Evolutionary conservation across 2,329 filamentous ascomycete species (phyloP).

Genomic region (Albifimbria verrucaria): DNA sequence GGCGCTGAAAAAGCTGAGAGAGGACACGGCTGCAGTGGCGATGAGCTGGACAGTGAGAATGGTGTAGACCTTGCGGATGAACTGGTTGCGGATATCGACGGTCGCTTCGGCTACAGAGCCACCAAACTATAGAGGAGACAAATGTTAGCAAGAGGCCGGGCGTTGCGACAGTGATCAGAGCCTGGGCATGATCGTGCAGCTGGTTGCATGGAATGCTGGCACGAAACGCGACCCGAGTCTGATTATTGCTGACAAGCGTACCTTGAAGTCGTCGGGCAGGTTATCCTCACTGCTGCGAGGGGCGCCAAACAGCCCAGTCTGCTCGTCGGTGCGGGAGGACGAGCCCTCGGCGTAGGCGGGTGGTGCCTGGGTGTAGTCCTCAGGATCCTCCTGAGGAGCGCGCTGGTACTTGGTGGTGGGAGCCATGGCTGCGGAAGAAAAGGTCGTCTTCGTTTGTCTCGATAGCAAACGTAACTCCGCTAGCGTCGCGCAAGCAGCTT

Average conservation of each 20-base stretch:
- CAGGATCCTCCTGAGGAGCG: slow-evolving; percentile 82
- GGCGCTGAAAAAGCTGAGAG: slow-evolving; percentile 78
- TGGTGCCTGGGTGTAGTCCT: slow-evolving; percentile 77
- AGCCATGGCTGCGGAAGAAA: slow-evolving; percentile 65
- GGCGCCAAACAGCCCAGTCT: slow-evolving; percentile 60
- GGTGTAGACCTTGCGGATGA: slow-evolving; percentile 94
- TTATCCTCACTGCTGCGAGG: slow-evolving; percentile 84
- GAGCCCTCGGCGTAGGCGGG: slow-evolving; percentile 69
- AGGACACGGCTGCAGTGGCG: slow-evolving; percentile 75
- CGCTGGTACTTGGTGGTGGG: slow-evolving; percentile 77
- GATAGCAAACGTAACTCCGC: too few species aligned
- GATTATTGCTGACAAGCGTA: too few species aligned
- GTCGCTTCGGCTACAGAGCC: slow-evolving; percentile 91
- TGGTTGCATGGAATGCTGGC: too few species aligned
- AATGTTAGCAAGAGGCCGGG: background rate
- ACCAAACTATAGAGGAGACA: slow-evolving; percentile 62
- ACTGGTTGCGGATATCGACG: slow-evolving; percentile 94
- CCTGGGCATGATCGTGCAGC: too few species aligned
- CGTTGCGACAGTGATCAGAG: too few species aligned
- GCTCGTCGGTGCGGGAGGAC: slow-evolving; percentile 47
- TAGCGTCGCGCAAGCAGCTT: too few species aligned
- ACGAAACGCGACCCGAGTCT: too few species aligned
- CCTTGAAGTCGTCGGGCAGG: slow-evolving; percentile 95
- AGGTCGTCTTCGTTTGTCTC: too few species aligned
- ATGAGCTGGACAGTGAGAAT: slow-evolving; percentile 95